Conservation (phyloP, 768 basidiomycete genomes). For the Xerocomellus chrysenteron region DNA sequence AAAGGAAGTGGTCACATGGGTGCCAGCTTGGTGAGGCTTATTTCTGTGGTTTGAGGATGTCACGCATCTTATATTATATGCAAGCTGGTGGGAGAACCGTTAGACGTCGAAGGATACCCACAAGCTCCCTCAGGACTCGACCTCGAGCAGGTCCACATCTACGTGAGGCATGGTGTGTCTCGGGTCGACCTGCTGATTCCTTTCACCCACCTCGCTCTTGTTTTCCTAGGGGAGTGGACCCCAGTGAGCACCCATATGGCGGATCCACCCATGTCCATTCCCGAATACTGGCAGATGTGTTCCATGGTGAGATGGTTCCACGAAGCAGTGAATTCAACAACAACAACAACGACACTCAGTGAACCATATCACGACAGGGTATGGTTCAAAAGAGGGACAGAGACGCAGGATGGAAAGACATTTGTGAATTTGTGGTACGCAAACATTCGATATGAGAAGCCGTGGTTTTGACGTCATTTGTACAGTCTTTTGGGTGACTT, state of each 20-base stretch:
- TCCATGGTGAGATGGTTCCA: constrained; percentile 51
- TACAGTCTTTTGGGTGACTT: constrained; percentile 57
- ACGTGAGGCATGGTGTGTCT: constrained; percentile 67
- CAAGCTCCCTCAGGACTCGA: constrained; percentile 51
- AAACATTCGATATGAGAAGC: background rate
- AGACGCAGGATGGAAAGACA: constrained; percentile 53
- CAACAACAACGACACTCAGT: constrained; percentile 5
- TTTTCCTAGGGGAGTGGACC: constrained; percentile 63
- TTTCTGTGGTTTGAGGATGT: background rate
- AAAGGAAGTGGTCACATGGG: background rate
- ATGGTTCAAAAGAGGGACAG: constrained; percentile 49
- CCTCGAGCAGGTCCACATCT: constrained; percentile 73
- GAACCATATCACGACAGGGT: constrained; percentile 26
- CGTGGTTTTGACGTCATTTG: background rate
- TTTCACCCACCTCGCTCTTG: background rate
- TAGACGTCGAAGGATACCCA: constrained; percentile 64
- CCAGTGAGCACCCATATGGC: constrained; percentile 70
- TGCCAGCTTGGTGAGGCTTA: constrained; percentile 12
- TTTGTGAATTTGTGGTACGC: constrained; percentile 65
- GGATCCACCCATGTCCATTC: constrained; percentile 60
- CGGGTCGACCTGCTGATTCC: background rate
- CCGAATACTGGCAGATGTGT: constrained; percentile 69
- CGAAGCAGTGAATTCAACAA: constrained; percentile 37
- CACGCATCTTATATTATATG: background rate
- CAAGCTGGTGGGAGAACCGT: constrained; percentile 40